Conservation (phyloP, 345 rosid species). For the Eucalyptus pauciflora region DNA sequence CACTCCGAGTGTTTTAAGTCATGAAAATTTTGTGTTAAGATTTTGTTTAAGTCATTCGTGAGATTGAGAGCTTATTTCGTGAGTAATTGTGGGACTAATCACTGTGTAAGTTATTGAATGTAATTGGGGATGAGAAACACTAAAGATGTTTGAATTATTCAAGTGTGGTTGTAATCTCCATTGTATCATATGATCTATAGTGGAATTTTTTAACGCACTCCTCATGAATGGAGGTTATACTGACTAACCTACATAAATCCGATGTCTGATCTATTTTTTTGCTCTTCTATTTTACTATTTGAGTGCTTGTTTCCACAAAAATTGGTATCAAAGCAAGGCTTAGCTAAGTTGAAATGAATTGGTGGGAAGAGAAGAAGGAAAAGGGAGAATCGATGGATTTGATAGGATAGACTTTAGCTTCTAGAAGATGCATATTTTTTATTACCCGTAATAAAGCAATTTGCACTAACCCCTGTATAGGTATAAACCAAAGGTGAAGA, state of each 20-base stretch:
- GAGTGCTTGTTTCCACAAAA: neutral
- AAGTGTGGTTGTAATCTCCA: neutral
- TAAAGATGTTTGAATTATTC: neutral
- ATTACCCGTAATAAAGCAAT: neutral
- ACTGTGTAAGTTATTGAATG: no score
- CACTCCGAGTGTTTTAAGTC: no score
- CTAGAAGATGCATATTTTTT: neutral
- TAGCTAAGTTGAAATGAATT: neutral
- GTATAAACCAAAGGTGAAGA: neutral
- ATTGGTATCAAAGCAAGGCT: neutral
- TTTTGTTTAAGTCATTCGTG: no score
- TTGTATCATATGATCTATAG: neutral
- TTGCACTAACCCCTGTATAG: neutral
- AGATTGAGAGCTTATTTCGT: no score
- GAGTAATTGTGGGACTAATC: no score
- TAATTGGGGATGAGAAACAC: no score
- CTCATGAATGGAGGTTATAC: neutral
- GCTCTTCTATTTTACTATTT: neutral
- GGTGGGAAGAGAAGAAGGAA: neutral
- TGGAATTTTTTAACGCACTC: neutral
- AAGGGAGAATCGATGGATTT: neutral
- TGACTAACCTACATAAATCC: rapidly evolving
- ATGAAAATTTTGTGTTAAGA: no score
- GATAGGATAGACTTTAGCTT: neutral
- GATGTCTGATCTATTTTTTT: neutral